phyloP scores from a whole-genome alignment of 805 yeast genomes.

The Monosporozyma servazzii region DNA sequence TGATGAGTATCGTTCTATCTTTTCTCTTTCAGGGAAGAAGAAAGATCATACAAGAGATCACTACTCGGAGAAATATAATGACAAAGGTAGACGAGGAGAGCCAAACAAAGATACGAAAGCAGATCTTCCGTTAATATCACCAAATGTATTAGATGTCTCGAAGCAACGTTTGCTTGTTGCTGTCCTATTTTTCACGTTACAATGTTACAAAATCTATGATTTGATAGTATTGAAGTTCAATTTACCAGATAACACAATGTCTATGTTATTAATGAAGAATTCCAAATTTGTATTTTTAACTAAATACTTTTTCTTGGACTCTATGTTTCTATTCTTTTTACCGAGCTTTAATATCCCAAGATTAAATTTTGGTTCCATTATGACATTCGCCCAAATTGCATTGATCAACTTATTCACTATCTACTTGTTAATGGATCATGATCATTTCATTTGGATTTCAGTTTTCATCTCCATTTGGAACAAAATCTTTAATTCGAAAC shows the following conservation, averaged over 20 bases:
- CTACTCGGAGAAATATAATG: background rate
- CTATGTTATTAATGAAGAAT: conserved; percentile 32
- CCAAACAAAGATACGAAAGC: background rate
- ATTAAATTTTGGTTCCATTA: conserved; percentile 52
- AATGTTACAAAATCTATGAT: conserved; percentile 78
- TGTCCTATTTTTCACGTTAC: conserved; percentile 64
- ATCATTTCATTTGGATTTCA: conserved; percentile 38
- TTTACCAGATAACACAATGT: conserved; percentile 12
- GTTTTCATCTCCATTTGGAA: conserved; percentile 36
- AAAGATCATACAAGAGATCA: background rate
- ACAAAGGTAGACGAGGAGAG: background rate
- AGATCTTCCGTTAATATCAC: conserved; percentile 47
- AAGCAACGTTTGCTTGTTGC: conserved; percentile 64
- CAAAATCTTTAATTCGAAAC: conserved; percentile 30
- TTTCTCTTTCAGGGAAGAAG: background rate
- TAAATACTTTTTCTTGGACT: conserved; percentile 69
- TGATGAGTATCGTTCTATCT: background rate
- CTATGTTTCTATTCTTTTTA: conserved; percentile 55
- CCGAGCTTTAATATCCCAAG: conserved; percentile 73
- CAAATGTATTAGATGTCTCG: conserved; percentile 56
- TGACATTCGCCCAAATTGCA: conserved; percentile 41
- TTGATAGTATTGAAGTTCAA: conserved; percentile 48
- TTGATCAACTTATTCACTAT: conserved; percentile 43
- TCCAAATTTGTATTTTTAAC: conserved; percentile 51
- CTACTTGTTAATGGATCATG: conserved; percentile 42